Evolutionary conservation across 2,329 filamentous ascomycete species (phyloP), one percentile per base, ranked within the genome.

Genomic region (Cercospora zeina): DNA sequence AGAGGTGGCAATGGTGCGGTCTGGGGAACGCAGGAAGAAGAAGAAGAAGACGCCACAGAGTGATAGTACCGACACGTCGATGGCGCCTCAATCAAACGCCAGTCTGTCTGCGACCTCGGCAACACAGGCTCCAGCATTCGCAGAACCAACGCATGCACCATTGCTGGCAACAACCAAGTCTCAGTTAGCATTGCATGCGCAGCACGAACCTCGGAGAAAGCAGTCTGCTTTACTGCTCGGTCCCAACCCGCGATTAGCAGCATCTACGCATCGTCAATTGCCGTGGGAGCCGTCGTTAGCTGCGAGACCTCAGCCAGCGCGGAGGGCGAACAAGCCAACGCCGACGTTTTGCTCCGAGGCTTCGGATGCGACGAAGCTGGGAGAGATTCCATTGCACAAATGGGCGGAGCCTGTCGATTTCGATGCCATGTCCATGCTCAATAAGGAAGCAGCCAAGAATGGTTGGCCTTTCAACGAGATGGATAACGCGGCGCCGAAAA

Each of bases 351-450:
- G 78, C 59, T 80, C 78, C 1, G 76, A 79, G 59, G 75, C 77
- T 4, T 78, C 77, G 10, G 76, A 76, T 19, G 78, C 77, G 68
- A 81, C 79, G 3, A 80, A 80, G 68, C 71, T 81, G 8, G 79
- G 79, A 47, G 79, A 81, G 65, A 81, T 81, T 5, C 79, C 79
- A 4, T 69, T 79, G 69, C 73, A 76, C 37, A 74, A 75, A 51
- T 81, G 79, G 79, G 71, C 73, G 0, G 71, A 63, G 58, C 77
- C 78, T 5, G 80, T 72, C 59, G 76, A 81, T 58, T 77, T 75
- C 51, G 76, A 77, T 34, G 74, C 73, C 34, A 78, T 77, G 58
- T 77, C 75, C 49, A 68, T 75, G 21, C 65, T 76, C 67, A 81
- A 81, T 59, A 67, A 68, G 4, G 74, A 79, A 63, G 77, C 77